These are phyloP conservation scores for Byssothecium circinans DNA, from an alignment of 2,329 filamentous ascomycete genomes.

Conservation along the genomic window DNA sequence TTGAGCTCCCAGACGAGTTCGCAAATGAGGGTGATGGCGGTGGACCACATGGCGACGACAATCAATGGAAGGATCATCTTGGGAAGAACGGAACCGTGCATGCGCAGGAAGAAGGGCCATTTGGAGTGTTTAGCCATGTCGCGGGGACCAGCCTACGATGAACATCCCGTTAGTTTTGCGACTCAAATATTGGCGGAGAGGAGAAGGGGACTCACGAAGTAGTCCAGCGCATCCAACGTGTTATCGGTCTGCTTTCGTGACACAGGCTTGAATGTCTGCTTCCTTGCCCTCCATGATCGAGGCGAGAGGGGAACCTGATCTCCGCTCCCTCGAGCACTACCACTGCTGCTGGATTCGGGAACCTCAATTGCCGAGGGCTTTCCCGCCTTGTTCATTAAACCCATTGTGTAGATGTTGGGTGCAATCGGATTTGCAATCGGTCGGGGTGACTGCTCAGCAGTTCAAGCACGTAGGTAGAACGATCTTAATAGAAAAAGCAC, in stretches of 20 bases:
- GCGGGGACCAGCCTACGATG: conserved; percentile 57
- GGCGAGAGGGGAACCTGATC: conserved; percentile 31
- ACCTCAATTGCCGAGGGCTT: conserved; percentile 36
- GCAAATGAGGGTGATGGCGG: conserved; percentile 58
- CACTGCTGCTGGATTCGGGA: conserved; percentile 18
- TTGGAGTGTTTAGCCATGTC: conserved; percentile 74
- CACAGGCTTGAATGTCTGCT: conserved; percentile 28
- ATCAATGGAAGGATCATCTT: conserved; percentile 71
- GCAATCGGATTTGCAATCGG: not conserved
- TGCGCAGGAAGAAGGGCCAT: conserved; percentile 72
- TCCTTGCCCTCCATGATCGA: conserved; percentile 35
- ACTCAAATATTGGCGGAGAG: conserved; percentile 2
- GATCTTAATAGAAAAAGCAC: not conserved
- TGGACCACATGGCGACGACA: conserved; percentile 66
- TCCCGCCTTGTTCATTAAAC: conserved; percentile 26
- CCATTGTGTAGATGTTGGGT: not conserved
- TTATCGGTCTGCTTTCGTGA: conserved; percentile 32
- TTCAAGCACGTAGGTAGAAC: not conserved
- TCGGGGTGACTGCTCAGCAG: conserved; percentile 36
- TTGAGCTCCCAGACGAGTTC: conserved; percentile 52
- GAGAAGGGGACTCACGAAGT: conserved; percentile 54
- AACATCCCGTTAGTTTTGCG: conserved; percentile 8
- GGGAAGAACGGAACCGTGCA: conserved; percentile 75
- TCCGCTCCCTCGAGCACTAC: conserved; percentile 11
- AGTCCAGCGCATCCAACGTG: conserved; percentile 56